Percentiles rank a stretch among this genome's conserved stretches.
Conservation (phyloP, 306 rosid species). For the Glycyrrhiza uralensis region DNA sequence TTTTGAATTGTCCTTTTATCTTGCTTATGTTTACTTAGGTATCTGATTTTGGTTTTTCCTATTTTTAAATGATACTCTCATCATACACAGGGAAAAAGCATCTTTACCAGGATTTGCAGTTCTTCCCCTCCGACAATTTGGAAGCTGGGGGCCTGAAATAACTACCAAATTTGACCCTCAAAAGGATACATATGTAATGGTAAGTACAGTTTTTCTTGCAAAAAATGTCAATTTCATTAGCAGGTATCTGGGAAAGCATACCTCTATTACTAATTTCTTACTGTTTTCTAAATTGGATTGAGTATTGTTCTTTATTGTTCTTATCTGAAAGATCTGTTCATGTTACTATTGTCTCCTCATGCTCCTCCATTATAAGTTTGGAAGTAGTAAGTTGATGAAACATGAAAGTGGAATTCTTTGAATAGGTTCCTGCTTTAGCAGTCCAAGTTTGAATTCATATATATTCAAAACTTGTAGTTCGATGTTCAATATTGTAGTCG, state of each 20-base stretch:
- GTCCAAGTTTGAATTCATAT: not conserved
- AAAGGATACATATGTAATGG: constrained; percentile 85
- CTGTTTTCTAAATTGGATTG: not conserved
- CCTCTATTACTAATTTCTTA: not conserved
- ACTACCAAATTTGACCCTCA: constrained; percentile 60
- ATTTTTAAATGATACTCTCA: constrained; percentile 20
- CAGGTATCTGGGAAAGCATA: not conserved
- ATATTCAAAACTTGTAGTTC: not conserved
- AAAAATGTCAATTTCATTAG: not conserved
- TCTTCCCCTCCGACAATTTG: constrained; percentile 88
- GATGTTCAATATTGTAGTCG: not conserved
- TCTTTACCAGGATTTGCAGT: constrained; percentile 81
- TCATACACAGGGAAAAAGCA: constrained; percentile 67
- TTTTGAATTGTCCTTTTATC: not conserved
- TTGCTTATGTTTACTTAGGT: not conserved
- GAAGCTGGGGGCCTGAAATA: constrained; percentile 91
- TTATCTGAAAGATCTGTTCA: constrained; percentile 7
- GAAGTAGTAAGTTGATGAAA: constrained; percentile 9
- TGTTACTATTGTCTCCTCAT: not conserved
- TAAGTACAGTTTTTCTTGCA: constrained; percentile 27
- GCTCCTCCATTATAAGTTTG: not conserved
- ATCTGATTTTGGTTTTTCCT: constrained; percentile 10
- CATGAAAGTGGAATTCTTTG: not conserved
- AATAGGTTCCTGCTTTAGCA: not conserved
- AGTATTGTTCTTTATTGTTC: not conserved